These are phyloP conservation scores for Ogataea wickerhamii DNA, from an alignment of 805 yeast species.

Conservation along the genomic window DNA sequence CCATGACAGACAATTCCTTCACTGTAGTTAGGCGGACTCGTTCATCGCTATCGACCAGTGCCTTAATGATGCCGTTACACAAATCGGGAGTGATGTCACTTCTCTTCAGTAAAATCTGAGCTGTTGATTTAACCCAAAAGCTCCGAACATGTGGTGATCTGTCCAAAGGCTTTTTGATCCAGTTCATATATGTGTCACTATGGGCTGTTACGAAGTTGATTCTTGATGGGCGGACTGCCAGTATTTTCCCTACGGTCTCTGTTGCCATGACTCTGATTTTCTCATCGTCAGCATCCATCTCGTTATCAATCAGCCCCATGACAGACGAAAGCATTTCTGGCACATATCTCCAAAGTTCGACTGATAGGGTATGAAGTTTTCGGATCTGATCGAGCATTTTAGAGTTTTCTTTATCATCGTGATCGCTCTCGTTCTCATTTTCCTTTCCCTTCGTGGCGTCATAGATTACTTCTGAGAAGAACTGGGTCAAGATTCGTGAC, in stretches of 20 bases:
- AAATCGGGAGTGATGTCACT: slow-evolving; percentile 49
- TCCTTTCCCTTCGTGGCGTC: slow-evolving; percentile 36
- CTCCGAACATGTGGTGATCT: slow-evolving; percentile 58
- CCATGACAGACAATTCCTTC: slow-evolving; percentile 44
- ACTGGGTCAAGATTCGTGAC: slow-evolving; percentile 72
- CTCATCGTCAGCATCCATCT: slow-evolving; percentile 67
- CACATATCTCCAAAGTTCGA: slow-evolving; percentile 70
- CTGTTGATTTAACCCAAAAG: slow-evolving; percentile 64
- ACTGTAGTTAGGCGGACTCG: slow-evolving; percentile 65
- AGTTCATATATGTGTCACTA: slow-evolving; percentile 57
- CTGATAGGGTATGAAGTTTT: slow-evolving; percentile 59
- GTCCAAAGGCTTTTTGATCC: slow-evolving; percentile 77
- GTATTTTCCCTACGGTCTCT: slow-evolving; percentile 63
- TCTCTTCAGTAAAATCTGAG: slow-evolving; percentile 43
- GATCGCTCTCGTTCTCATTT: slow-evolving; percentile 23
- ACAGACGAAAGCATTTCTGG: slow-evolving; percentile 74
- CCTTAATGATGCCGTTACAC: slow-evolving; percentile 56
- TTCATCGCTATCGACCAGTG: slow-evolving; percentile 73
- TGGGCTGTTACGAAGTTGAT: slow-evolving; percentile 58
- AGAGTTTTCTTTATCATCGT: slow-evolving; percentile 16
- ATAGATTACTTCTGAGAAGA: slow-evolving; percentile 71
- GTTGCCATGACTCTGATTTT: slow-evolving; percentile 65
- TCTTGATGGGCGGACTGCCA: slow-evolving; percentile 45
- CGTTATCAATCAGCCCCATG: slow-evolving; percentile 77
- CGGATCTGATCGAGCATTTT: slow-evolving; percentile 39